Evolutionary conservation across 352 stramenopile species (phyloP).

Genomic region (Saprolegnia parasitica): DNA sequence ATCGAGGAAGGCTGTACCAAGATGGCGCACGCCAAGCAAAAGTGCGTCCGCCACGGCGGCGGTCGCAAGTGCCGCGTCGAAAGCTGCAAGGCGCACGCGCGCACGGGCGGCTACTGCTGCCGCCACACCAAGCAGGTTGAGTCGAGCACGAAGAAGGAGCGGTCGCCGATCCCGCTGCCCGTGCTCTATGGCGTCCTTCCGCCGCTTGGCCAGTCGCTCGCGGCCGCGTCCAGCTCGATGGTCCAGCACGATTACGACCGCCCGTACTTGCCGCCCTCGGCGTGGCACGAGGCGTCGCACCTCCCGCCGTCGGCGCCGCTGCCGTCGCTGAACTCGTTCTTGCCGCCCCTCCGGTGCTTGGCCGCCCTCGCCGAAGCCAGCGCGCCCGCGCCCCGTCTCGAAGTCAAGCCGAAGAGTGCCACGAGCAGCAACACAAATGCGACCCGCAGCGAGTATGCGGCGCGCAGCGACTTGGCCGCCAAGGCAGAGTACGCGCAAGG

Average conservation of each 20-base stretch:
- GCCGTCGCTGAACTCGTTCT: not conserved
- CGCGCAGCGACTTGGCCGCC: not conserved
- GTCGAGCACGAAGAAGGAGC: slow-evolving; percentile 3
- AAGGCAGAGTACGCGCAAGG: not conserved
- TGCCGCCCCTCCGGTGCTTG: not conserved
- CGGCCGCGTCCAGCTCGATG: not conserved
- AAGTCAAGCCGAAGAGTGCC: too few species aligned
- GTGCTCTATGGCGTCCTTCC: slow-evolving; percentile 3
- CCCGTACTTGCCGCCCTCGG: not conserved
- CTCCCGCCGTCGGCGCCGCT: not conserved
- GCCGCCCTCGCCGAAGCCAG: slow-evolving; percentile 2
- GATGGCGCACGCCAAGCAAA: slow-evolving; percentile 1
- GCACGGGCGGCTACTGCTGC: slow-evolving; percentile 9
- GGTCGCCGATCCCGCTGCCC: not conserved
- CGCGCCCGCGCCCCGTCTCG: not conserved
- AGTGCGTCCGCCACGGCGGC: slow-evolving; percentile 12
- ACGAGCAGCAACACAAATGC: too few species aligned
- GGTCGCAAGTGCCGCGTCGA: not conserved
- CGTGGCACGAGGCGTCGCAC: not conserved
- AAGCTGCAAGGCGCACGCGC: not conserved
- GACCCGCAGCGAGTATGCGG: not conserved
- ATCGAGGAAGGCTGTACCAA: slow-evolving; percentile 58
- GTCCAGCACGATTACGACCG: not conserved
- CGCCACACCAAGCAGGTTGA: slow-evolving; percentile 31
- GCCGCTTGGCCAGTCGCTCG: not conserved